Evolutionary conservation across 2,329 filamentous ascomycete genomes (phyloP).

Genomic region (Ophiostoma tasmaniense): DNA sequence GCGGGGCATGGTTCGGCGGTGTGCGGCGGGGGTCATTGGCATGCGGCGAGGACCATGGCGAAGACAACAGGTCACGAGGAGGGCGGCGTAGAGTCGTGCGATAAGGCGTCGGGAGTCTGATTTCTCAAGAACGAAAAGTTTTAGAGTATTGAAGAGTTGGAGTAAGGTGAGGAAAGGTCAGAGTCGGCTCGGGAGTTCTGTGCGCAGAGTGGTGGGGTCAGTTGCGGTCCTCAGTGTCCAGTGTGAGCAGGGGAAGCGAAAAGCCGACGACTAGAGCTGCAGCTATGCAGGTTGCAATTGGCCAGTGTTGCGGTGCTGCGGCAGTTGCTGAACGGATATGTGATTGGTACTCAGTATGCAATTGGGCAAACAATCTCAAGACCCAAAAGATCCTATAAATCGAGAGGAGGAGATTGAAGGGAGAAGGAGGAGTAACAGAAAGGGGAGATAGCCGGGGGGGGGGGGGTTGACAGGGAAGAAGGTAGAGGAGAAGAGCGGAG

Average conservation of each 20-base stretch:
- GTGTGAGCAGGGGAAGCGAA: background rate
- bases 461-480: background rate
- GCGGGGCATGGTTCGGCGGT: constrained; percentile 9
- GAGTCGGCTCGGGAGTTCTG: background rate
- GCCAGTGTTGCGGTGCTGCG: background rate
- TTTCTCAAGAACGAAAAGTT: background rate
- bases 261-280: background rate
- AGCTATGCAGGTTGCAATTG: background rate
- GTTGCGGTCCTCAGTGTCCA: background rate
- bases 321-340: background rate
- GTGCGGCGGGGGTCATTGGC: constrained; percentile 7
- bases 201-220: constrained; percentile 2
- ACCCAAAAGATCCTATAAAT: background rate
- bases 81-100: background rate
- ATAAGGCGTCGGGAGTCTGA: background rate
- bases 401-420: background rate
- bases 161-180: background rate
- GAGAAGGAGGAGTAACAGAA: background rate
- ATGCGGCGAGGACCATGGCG: constrained; percentile 10
- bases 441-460: background rate
- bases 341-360: background rate
- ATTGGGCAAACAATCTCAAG: background rate
- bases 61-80: background rate
- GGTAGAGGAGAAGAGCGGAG: background rate
- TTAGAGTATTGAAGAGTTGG: background rate